Evolutionary conservation across 208 protist genomes (phyloP).

Genomic region (Trypanosoma platydactyli): DNA sequence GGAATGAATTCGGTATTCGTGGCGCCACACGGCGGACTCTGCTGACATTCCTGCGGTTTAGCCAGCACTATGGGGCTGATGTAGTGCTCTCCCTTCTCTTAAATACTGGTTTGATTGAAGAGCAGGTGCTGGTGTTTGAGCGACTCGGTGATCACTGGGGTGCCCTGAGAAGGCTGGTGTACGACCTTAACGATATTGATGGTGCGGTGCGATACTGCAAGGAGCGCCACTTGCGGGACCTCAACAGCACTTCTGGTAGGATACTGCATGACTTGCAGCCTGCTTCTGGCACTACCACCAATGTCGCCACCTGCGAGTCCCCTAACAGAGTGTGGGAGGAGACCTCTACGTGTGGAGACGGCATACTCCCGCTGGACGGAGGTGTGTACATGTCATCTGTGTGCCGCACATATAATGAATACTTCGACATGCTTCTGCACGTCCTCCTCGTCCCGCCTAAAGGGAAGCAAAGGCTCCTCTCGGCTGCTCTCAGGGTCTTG

Average conservation of each 20-base stretch:
- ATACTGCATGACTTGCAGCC: neutral
- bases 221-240: conserved; percentile 24
- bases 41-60: conserved; percentile 35
- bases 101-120: conserved; percentile 33
- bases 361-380: neutral
- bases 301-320: too few relatives aligned
- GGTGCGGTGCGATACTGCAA: conserved; percentile 51
- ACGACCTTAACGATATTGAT: conserved; percentile 41
- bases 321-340: conserved; percentile 1
- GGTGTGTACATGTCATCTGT: neutral
- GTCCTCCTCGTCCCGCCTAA: conserved; percentile 43
- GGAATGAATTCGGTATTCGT: conserved; percentile 40
- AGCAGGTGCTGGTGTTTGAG: conserved; percentile 43
- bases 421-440: conserved; percentile 50
- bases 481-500: conserved; percentile 42
- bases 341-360: neutral
- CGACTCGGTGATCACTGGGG: conserved; percentile 46
- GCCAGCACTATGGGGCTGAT: conserved; percentile 39
- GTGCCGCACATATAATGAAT: conserved; percentile 35
- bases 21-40: conserved; percentile 40
- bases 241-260: neutral
- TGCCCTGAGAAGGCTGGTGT: conserved; percentile 42
- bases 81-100: conserved; percentile 34
- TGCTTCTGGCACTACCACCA: too few relatives aligned
- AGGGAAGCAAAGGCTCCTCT: conserved; percentile 25